A percentile compares a stretch with the other conserved stretches of the same genome.
phyloP scores from a whole-genome alignment of 768 basidiomycete species.

The Chalciporus chontae region DNA sequence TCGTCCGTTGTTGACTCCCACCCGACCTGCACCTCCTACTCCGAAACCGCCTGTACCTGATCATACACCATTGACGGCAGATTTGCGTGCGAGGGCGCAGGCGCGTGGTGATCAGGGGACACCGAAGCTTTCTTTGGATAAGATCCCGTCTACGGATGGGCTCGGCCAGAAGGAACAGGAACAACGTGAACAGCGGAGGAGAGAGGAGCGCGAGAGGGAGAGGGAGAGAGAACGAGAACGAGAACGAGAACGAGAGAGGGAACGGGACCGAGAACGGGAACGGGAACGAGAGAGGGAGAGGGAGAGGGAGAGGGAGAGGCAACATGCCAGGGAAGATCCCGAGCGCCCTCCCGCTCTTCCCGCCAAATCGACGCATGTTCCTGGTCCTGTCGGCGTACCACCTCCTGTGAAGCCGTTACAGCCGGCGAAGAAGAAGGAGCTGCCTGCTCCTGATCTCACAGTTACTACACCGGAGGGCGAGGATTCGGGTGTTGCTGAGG shows the following conservation, averaged over 20 bases:
- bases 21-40: slow-evolving; percentile 51
- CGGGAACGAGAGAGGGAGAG: slow-evolving; percentile 26
- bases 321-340: slow-evolving; percentile 29
- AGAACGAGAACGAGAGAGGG: slow-evolving; percentile 33
- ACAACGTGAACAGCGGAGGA: slow-evolving; percentile 37
- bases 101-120: slow-evolving; percentile 45
- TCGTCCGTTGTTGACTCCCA: slow-evolving; percentile 57
- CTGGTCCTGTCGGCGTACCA: slow-evolving; percentile 50
- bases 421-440: slow-evolving; percentile 58
- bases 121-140: slow-evolving; percentile 30
- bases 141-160: slow-evolving; percentile 40
- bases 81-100: slow-evolving; percentile 62
- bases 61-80: slow-evolving; percentile 58
- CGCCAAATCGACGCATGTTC: slow-evolving; percentile 39
- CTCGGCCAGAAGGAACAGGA: slow-evolving; percentile 37
- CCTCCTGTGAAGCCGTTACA: slow-evolving; percentile 74
- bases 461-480: slow-evolving; percentile 47
- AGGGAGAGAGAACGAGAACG: slow-evolving; percentile 32
- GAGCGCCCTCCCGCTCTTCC: slow-evolving; percentile 42
- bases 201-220: slow-evolving; percentile 34
- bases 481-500: slow-evolving; percentile 56
- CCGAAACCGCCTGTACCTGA: slow-evolving; percentile 42
- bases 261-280: slow-evolving; percentile 14
- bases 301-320: slow-evolving; percentile 23
- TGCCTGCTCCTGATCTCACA: slow-evolving; percentile 40